Evolutionary conservation across 768 basidiomycete species (phyloP), one percentile per base, ranked within the genome.

Genomic region (Sistotremastrum suecicum): DNA sequence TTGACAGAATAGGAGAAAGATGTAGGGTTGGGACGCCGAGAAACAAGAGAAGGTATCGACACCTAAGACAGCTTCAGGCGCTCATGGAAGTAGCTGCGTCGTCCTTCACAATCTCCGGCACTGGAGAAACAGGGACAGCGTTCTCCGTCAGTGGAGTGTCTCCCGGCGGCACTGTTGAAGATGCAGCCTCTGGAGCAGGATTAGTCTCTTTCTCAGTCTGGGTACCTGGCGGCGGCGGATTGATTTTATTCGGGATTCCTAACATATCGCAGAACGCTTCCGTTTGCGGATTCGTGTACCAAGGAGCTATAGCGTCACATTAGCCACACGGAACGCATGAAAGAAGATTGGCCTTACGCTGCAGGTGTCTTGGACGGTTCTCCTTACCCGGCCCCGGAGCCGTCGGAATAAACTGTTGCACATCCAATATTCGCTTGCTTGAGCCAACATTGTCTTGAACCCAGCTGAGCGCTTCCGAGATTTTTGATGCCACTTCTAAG

Each of bases 271-370:
- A 87, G 54, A 97, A 84, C 3, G 89, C 80, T 43, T 75, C 76
- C 0, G 91, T 98, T 57, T 98, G 91, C 30, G 88, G 84, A 55
- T 92, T 94, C 30, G 79, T 74, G 59, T 87, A 92, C 66, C 72
- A 75, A 1, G 74, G 72, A 29, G 80, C 87, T 91, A 56, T 7
- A 48, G 20, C 20, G 20, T 20, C 20, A 20, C 20, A 20, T 20
- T 20, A 20, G 20, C 20, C 20, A 20, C 20, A 20, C 20, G 20
- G 20, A 20, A 20, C 20, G 20, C 20, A 20, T 20, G 20, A 20
- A 20, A 20, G 20, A 20, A 20, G 20, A 20, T 20, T 20, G 20
- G 20, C 20, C 68, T 61, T 53, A 69, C 66, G 66, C 54, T 62
- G 58, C 57, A 43, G 44, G 60, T 62, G 53, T 45, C 70, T 69